Base-by-base conservation (phyloP, 371 early-diverging fungal species). In the Chytridiales sp. region DNA sequence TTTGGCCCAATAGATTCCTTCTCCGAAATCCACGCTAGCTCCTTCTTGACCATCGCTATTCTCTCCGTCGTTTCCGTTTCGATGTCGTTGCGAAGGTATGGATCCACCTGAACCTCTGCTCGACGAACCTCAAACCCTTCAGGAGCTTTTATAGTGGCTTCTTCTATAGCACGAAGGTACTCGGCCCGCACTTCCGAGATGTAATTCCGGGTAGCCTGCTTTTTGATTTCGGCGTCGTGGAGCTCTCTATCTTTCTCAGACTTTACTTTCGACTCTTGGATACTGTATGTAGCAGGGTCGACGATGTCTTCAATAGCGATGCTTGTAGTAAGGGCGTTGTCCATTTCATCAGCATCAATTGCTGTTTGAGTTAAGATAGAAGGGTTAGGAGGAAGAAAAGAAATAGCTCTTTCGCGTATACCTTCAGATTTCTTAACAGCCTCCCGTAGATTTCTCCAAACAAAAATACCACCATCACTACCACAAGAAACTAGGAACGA, bases 261-360 rank as follows among this genome's bases (percentile, higher is more conserved):
- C 47, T 77, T 76, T 38, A 81, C 44, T 52, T 80, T 80, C 13
- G 66, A 63, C 50, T 80, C 80, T 50, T 82, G 78, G 26, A 82
- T 67, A 11, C 72, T 68, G 65, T 80, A 82, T 15, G 66, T 64
- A 31, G 31, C 64, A 1, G 62, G 50, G 26, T 81, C 80, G 0
- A 64, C 48, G 47, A 79, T 75, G 51, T 81, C 80, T 9, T 58
- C 69, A 31, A 72, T 62, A 22, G n/a, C n/a, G 56, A 19, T 32
- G 46, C 47, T 22, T 68, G 48, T n/a, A n/a, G n/a, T n/a, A n/a
- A n/a, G n/a, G n/a, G n/a, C n/a, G n/a, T n/a, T n/a, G 4, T 56
- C 61, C 26, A 27, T 29, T 11, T 63, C 56, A 36, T 49, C 48
- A 30, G 19, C 39, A 26, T 68, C 56, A 19, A 47, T 21, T 9